Evolutionary conservation across 441 rosid genomes (phyloP).

Genomic region (Biscutella laevigata): DNA sequence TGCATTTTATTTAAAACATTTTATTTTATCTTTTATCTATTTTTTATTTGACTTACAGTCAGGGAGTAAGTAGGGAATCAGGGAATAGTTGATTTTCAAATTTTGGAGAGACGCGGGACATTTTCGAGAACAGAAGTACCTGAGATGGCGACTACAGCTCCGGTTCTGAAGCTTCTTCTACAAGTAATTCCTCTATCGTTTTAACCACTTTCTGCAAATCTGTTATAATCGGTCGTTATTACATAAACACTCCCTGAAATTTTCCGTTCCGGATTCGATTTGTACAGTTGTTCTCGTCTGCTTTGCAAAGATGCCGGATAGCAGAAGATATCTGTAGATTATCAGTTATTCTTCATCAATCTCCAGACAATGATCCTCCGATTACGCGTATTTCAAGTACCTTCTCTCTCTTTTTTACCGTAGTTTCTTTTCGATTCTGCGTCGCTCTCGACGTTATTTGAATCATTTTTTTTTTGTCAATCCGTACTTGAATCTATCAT

Average conservation of each 20-base stretch:
- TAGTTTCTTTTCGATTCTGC: not conserved
- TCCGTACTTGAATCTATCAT: not conserved
- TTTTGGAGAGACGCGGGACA: not conserved
- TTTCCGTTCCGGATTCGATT: not conserved
- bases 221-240: not conserved
- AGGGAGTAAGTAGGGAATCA: too few relatives aligned
- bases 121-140: not conserved
- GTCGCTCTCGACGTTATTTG: not conserved
- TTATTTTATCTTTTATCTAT: too few relatives aligned
- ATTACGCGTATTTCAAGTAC: constrained; percentile 48
- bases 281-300: constrained; percentile 53
- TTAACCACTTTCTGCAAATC: constrained; percentile 3
- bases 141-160: constrained; percentile 3
- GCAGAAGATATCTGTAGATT: constrained; percentile 55
- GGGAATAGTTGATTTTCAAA: too few relatives aligned
- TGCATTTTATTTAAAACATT: too few relatives aligned
- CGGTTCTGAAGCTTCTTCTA: constrained; percentile 9
- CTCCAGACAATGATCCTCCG: constrained; percentile 27
- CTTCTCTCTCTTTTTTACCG: not conserved
- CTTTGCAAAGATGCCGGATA: constrained; percentile 69
- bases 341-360: constrained; percentile 43
- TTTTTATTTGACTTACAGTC: too few relatives aligned
- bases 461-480: too few relatives aligned
- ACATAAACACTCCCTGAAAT: too few relatives aligned
- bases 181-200: constrained; percentile 9